A percentile compares a stretch with the other conserved stretches of the same genome.
Evolutionary conservation across 2,329 filamentous ascomycete genomes (phyloP).

Genomic region (Rasamsonia emersonii): DNA sequence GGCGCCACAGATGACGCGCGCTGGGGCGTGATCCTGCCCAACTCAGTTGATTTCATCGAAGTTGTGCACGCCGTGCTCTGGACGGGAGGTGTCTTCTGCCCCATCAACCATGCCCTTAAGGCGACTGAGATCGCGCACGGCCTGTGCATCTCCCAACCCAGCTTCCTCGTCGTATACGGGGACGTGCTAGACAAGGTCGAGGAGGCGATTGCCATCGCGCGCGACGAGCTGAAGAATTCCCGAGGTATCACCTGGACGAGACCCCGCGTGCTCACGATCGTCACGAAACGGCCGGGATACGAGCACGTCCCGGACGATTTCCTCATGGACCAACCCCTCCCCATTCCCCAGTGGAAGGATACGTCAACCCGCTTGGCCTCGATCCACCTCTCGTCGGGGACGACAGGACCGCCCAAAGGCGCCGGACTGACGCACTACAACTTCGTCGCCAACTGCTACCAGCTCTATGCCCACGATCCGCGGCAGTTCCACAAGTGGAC

Average conservation of each 20-base stretch:
- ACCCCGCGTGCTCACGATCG: slow-evolving; percentile 29
- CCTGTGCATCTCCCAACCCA: slow-evolving; percentile 34
- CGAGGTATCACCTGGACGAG: slow-evolving; percentile 22
- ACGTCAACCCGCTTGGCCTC: slow-evolving; percentile 28
- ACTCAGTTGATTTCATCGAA: slow-evolving; percentile 39
- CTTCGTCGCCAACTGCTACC: slow-evolving; percentile 31
- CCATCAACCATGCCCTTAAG: slow-evolving; percentile 34
- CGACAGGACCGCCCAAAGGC: slow-evolving; percentile 48
- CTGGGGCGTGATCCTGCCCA: slow-evolving; percentile 39
- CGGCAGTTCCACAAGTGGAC: slow-evolving; percentile 26
- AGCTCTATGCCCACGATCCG: slow-evolving; percentile 31
- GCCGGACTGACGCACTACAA: slow-evolving; percentile 47
- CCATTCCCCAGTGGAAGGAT: slow-evolving; percentile 30
- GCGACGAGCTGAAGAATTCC: slow-evolving; percentile 15
- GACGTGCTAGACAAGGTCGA: slow-evolving; percentile 19
- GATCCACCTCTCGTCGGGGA: slow-evolving; percentile 32
- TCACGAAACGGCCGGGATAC: slow-evolving; percentile 20
- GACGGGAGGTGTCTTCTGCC: slow-evolving; percentile 33
- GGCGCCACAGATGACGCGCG: slow-evolving; percentile 28
- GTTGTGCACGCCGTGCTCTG: slow-evolving; percentile 33
- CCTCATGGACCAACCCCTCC: slow-evolving; percentile 19
- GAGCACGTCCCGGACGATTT: slow-evolving; percentile 13
- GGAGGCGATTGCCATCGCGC: slow-evolving; percentile 27
- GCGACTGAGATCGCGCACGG: slow-evolving; percentile 34
- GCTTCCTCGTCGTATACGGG: slow-evolving; percentile 35